These are phyloP conservation scores for Blastocystis sp. DNA, from an alignment of 352 stramenopile species.

Conservation along the genomic window DNA sequence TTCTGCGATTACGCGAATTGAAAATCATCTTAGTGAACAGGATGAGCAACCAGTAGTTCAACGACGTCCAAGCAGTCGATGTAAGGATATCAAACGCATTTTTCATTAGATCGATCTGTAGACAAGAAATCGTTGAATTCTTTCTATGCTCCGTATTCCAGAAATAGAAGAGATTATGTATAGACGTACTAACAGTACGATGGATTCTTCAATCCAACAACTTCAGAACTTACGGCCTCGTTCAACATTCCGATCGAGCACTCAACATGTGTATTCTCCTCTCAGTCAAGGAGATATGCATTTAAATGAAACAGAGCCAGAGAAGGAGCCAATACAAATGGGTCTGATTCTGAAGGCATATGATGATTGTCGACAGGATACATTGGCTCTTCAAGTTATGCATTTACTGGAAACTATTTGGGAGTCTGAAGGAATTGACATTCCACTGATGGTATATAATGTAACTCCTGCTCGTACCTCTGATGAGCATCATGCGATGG, in stretches of 20 bases:
- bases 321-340: neutral
- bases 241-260: neutral
- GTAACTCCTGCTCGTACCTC: constrained; percentile 64
- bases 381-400: constrained; percentile 65
- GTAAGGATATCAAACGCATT: neutral
- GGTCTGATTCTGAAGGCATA: constrained; percentile 64
- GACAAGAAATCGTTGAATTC: neutral
- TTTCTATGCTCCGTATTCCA: constrained; percentile 11
- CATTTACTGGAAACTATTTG: constrained; percentile 57
- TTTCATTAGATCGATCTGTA: neutral
- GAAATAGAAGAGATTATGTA: neutral
- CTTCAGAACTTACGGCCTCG: constrained; percentile 4
- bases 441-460: constrained; percentile 64
- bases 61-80: neutral
- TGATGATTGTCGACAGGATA: constrained; percentile 66
- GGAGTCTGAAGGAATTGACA: constrained; percentile 1
- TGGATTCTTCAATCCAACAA: constrained; percentile 18
- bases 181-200: neutral
- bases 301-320: neutral
- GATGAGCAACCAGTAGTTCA: neutral
- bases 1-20: neutral
- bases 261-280: neutral
- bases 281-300: neutral
- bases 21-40: neutral
- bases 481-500: constrained; percentile 27